Evolutionary conservation across 352 stramenopile species (phyloP), one percentile per base, ranked within the genome.

Genomic region (Pythium diclinum): DNA sequence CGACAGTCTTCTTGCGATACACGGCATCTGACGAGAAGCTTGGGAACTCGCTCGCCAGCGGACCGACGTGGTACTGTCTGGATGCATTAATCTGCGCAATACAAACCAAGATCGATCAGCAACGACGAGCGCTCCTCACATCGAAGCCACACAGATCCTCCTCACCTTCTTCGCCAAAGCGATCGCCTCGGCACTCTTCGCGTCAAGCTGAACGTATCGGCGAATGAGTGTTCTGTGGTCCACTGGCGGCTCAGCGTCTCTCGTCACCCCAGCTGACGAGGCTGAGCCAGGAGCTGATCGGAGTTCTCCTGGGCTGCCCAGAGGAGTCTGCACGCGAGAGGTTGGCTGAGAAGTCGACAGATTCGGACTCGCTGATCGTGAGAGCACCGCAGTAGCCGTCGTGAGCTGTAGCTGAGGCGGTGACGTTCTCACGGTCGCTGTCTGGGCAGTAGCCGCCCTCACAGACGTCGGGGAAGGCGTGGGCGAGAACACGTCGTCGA

Each of bases 41-140:
- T 0, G 76, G 77, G 0, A 64, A 48, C 9, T 68, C 21, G 33
- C 72, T 76, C 4, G 67, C 52, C 48, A 63, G 69, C 0, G 78
- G 78, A 5, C 82, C 79, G 51, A 88, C 57, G 30, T 76, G 61
- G 47, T 91, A 89, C 10, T 71, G 68, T 10, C 71, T 85, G 2
- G 51, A 52, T 7, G 71, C 57, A 55, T 87, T 51, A 11, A 89
- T 69, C 68, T 85, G 33, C 33, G 6, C n/a, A 59, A 23, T 7
- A 23, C 14, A 33, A 10, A 49, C 3, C 10, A 28, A 25, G 6
- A 32, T 14, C 25, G 3, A 40, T 40, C 13, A 56, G n/a, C n/a
- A n/a, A n/a, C n/a, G n/a, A n/a, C n/a, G n/a, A n/a, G n/a, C n/a
- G n/a, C n/a, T n/a, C n/a, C n/a, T n/a, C n/a, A n/a, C n/a, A n/a